A percentile compares a stretch with the other conserved stretches of the same genome.
These are phyloP conservation scores for Gossypium schwendimanii DNA, from an alignment of 441 rosid genomes.

Conservation along the genomic window DNA sequence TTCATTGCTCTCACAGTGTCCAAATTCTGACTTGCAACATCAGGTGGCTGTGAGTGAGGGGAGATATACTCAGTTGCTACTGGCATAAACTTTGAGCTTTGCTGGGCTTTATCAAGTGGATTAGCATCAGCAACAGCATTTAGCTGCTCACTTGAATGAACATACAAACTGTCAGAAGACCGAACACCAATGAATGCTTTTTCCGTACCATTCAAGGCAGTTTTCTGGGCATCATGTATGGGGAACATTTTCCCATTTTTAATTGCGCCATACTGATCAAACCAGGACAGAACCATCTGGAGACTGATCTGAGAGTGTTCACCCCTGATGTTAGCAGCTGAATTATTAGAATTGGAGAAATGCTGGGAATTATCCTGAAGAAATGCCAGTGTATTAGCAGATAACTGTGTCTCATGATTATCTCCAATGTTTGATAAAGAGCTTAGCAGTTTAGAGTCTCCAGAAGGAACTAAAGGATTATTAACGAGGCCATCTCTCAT, in stretches of 20 bases:
- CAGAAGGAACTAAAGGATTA: constrained; percentile 21
- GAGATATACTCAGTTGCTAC: constrained; percentile 34
- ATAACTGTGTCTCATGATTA: constrained; percentile 22
- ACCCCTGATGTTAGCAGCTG: constrained; percentile 27
- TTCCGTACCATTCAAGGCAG: constrained; percentile 31
- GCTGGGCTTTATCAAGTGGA: constrained; percentile 24
- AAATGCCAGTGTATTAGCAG: constrained; percentile 26
- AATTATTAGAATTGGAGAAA: constrained; percentile 23
- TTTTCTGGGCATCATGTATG: constrained; percentile 33
- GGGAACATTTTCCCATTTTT: constrained; percentile 57
- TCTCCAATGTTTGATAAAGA: constrained; percentile 30
- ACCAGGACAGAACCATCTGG: constrained; percentile 77
- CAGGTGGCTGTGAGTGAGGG: constrained; percentile 30
- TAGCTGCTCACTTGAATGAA: constrained; percentile 29
- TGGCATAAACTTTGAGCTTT: constrained; percentile 25
- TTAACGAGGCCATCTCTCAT: constrained; percentile 21
- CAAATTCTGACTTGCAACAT: constrained; percentile 28
- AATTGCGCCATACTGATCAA: constrained; percentile 55
- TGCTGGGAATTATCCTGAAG: constrained; percentile 32
- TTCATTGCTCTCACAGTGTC: constrained; percentile 41
- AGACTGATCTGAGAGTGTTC: constrained; percentile 52
- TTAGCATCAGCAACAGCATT: constrained; percentile 24
- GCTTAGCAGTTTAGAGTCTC: constrained; percentile 36
- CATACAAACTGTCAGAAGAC: constrained; percentile 35
- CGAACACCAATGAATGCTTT: constrained; percentile 33